A percentile compares a stretch with the other conserved stretches of the same genome.
Conservation (phyloP, 192 early-diverging fungal genomes). For the Gaertneriomyces semiglobifer region DNA sequence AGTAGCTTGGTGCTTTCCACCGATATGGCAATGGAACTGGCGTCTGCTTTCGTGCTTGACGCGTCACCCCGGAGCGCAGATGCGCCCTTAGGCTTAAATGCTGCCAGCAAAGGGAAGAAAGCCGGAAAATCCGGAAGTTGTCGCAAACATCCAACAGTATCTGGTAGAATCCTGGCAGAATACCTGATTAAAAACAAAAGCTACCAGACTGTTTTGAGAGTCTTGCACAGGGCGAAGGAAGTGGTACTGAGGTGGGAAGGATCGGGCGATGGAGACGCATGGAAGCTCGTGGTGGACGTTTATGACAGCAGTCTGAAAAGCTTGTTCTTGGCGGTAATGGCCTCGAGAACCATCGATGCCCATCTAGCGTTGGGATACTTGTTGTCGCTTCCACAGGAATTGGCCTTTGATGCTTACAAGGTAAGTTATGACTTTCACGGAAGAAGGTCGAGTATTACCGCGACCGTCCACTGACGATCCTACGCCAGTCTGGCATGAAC, state of each 20-base stretch:
- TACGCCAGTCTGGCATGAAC: slow-evolving; percentile 33
- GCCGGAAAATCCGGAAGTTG: slow-evolving; percentile 27
- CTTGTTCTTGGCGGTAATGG: slow-evolving; percentile 28
- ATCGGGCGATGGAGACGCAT: background rate
- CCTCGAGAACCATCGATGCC: slow-evolving; percentile 41
- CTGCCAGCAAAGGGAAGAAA: slow-evolving; percentile 16
- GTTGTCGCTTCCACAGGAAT: slow-evolving; percentile 32
- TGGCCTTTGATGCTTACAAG: slow-evolving; percentile 39
- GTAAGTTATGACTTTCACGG: slow-evolving; percentile 1
- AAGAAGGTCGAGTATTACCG: background rate
- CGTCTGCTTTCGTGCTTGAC: slow-evolving; percentile 35
- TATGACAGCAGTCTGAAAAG: slow-evolving; percentile 16
- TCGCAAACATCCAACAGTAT: slow-evolving; percentile 22
- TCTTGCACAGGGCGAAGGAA: slow-evolving; percentile 37
- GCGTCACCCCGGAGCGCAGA: slow-evolving; percentile 8
- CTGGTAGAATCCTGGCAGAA: slow-evolving; percentile 31
- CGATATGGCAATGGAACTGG: slow-evolving; percentile 47
- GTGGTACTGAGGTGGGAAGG: slow-evolving; percentile 20
- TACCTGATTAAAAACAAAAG: slow-evolving; percentile 38
- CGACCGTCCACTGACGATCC: background rate
- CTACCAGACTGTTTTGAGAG: slow-evolving; percentile 33
- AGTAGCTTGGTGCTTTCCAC: slow-evolving; percentile 62
- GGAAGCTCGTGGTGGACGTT: slow-evolving; percentile 13
- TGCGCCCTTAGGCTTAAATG: slow-evolving; percentile 2
- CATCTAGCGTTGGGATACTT: slow-evolving; percentile 42